A percentile compares a stretch with the other conserved stretches of the same genome.
phyloP scores from a whole-genome alignment of 345 rosid genomes.

The Eutrema heterophyllum region DNA sequence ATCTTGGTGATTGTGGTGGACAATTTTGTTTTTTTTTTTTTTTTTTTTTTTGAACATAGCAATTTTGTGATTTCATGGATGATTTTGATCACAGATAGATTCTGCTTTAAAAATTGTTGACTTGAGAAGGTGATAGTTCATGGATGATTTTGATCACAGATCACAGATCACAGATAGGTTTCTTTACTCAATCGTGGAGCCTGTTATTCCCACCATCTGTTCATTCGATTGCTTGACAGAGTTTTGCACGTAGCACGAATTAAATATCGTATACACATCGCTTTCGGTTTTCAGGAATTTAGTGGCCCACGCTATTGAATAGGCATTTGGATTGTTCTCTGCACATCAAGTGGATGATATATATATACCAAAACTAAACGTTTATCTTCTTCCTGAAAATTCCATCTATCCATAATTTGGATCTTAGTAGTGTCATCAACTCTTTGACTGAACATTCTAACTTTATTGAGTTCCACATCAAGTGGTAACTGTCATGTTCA shows the following conservation, averaged over 20 bases:
- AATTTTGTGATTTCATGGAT: constrained; percentile 2
- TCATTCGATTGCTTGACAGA: constrained; percentile 14
- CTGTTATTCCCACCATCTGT: constrained; percentile 17
- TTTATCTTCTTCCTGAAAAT: constrained; percentile 3
- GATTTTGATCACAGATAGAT: not conserved
- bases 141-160: not conserved
- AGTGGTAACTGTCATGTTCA: not conserved
- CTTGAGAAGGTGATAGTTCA: not conserved
- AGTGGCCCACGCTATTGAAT: constrained; percentile 27
- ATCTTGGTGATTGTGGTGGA: not conserved
- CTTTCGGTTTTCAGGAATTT: constrained; percentile 3
- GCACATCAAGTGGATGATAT: constrained; percentile 14
- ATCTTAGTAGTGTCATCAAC: not conserved
- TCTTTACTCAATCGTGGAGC: constrained; percentile 21
- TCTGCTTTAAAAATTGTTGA: not conserved
- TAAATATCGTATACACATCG: not conserved
- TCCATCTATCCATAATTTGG: constrained; percentile 15
- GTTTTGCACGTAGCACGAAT: constrained; percentile 29
- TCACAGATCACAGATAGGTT: not conserved
- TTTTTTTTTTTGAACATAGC: too few species aligned
- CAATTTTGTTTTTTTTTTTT: constrained; percentile 6
- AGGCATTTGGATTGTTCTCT: constrained; percentile 15
- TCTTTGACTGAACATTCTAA: not conserved
- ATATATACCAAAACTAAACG: not conserved
- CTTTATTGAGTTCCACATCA: not conserved